phyloP scores from a whole-genome alignment of 2,329 filamentous ascomycete species.

The Plectosphaerella cucumerina region DNA sequence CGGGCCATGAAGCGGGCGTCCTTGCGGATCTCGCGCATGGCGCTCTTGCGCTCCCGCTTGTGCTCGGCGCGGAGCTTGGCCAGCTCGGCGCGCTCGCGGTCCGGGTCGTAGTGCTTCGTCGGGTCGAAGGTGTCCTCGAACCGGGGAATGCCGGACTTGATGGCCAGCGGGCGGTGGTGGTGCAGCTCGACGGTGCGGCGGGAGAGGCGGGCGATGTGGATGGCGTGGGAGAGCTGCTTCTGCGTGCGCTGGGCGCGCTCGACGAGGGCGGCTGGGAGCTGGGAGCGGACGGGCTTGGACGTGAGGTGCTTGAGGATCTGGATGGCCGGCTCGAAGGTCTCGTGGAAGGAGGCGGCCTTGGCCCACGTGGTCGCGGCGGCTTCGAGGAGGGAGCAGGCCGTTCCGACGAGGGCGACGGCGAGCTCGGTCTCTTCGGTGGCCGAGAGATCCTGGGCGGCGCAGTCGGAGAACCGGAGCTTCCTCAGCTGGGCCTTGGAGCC shows the following conservation, averaged over 20 bases:
- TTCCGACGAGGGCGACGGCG: slow-evolving; percentile 58
- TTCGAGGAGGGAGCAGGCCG: slow-evolving; percentile 62
- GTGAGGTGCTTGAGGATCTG: slow-evolving; percentile 52
- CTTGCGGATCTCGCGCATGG: slow-evolving; percentile 89
- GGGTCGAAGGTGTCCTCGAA: slow-evolving; percentile 96
- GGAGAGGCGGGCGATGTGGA: slow-evolving; percentile 57
- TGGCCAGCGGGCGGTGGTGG: slow-evolving; percentile 81
- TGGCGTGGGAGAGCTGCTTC: slow-evolving; percentile 45
- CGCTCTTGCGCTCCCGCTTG: slow-evolving; percentile 93
- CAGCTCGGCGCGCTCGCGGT: slow-evolving; percentile 81
- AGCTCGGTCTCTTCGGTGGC: slow-evolving; percentile 28
- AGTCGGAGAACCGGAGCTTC: slow-evolving; percentile 58
- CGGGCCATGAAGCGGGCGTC: slow-evolving; percentile 91
- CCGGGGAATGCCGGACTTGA: slow-evolving; percentile 85
- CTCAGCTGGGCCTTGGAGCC: slow-evolving; percentile 15
- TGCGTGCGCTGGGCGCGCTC: slow-evolving; percentile 36
- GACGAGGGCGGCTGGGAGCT: slow-evolving; percentile 41
- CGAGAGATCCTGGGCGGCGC: slow-evolving; percentile 25
- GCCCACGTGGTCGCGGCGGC: slow-evolving; percentile 70
- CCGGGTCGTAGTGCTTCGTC: slow-evolving; percentile 93
- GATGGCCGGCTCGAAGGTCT: slow-evolving; percentile 68
- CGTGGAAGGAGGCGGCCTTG: slow-evolving; percentile 67
- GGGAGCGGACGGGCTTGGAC: slow-evolving; percentile 37
- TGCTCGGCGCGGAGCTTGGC: slow-evolving; percentile 84
- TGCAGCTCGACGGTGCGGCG: slow-evolving; percentile 84